Evolutionary conservation across 768 basidiomycete genomes (phyloP), one percentile per base, ranked within the genome.

Genomic region (Boletales sp.): DNA sequence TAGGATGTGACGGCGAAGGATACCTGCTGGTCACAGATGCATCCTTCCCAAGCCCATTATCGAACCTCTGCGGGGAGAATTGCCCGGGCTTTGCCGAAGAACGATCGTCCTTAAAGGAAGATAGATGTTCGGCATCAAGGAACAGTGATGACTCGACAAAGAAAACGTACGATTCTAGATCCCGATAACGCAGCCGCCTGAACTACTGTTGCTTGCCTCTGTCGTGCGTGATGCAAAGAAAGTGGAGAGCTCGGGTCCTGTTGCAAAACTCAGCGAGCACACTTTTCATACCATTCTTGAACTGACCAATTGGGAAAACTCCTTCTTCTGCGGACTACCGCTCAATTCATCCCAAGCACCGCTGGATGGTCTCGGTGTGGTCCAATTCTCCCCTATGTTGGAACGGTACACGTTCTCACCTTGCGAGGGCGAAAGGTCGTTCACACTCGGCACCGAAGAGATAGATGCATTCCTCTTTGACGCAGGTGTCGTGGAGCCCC

Each of bases 341-440:
- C 58, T 70, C 44, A 71, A 54, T 50, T 84, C 84, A 48, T 83
- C 85, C 83, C 84, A 86, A 18, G 77, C 71, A 29, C 76, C 80
- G 53, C 77, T 79, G 14, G 75, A 66, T 24, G 80, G 68, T 40
- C 83, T 72, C 5, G 78, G 67, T 17, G 67, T 51, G n/a, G 69
- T 68, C 82, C 83, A 84, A 29, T 70, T 69, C 42, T 84, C 83
- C 5, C 64, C 68, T 17, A 78, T 61, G 50, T 69, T 74, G 18
- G 74, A 58, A 43, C 78, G 80, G 54, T 76, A 82, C 46, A 63
- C 64, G 37, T 70, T 54, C 49, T 83, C 83, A 13, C 66, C 59
- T 48, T 76, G 75, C 8, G 69, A 68, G 30, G 74, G 65, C 10
- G 76, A 68, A 17, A 77, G 56, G 24, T 84, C 83, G 13, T 71